These are phyloP conservation scores for Isabelozyma rhagii DNA, from an alignment of 805 yeast genomes.

Conservation along the genomic window DNA sequence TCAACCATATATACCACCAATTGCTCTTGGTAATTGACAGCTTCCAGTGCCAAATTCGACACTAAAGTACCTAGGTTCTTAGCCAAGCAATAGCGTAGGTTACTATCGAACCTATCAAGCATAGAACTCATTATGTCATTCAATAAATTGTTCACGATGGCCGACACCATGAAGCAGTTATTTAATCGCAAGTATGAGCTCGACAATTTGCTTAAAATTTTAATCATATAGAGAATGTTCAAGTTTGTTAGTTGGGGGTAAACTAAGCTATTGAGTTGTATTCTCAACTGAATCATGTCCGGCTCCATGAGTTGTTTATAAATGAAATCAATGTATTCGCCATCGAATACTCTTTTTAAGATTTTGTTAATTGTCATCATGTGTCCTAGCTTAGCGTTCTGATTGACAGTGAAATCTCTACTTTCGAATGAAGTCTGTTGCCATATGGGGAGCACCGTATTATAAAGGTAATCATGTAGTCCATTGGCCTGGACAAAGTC, in stretches of 20 bases:
- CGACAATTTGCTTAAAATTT: conserved; percentile 38
- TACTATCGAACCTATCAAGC: conserved; percentile 46
- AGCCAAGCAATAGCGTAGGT: conserved; percentile 62
- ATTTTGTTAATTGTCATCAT: conserved; percentile 39
- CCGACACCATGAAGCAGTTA: conserved; percentile 42
- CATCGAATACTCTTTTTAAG: conserved; percentile 20
- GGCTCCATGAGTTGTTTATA: conserved; percentile 10
- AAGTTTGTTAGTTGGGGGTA: conserved; percentile 6
- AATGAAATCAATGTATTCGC: conserved; percentile 8
- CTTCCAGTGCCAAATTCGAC: conserved; percentile 26
- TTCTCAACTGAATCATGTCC: conserved; percentile 12
- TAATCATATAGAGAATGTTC: conserved; percentile 26
- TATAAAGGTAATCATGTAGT: conserved; percentile 15
- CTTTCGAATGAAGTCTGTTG: neutral
- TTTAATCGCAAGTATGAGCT: conserved; percentile 12
- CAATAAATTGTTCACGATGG: conserved; percentile 47
- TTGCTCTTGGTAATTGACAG: conserved; percentile 42
- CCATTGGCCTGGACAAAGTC: conserved; percentile 31
- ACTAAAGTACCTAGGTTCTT: conserved; percentile 58
- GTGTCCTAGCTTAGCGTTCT: conserved; percentile 29
- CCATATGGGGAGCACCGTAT: conserved; percentile 16
- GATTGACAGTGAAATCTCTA: conserved; percentile 3
- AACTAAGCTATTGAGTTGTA: neutral
- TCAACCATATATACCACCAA: conserved; percentile 29
- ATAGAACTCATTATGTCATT: conserved; percentile 29